phyloP scores from a whole-genome alignment of 164 flowering plant species.

The Kingdonia uniflora region DNA sequence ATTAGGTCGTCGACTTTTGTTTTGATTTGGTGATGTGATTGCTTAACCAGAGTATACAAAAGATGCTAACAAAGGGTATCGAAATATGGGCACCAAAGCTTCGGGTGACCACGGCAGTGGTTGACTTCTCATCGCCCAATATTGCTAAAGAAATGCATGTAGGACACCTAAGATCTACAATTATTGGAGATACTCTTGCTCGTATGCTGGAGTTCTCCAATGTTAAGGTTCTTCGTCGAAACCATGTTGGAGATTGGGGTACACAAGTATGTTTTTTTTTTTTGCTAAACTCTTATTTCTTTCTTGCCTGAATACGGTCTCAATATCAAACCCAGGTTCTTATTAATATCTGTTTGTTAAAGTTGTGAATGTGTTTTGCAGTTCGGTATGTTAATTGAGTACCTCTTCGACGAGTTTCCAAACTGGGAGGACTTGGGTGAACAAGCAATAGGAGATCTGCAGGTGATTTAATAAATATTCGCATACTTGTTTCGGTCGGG shows the following conservation, averaged over 20 bases:
- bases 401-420: constrained; percentile 69
- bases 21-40: neutral
- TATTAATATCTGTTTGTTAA: neutral
- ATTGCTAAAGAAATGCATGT: constrained; percentile 99
- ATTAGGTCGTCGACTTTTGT: neutral
- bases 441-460: constrained; percentile 58
- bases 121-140: constrained; percentile 96
- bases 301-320: neutral
- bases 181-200: constrained; percentile 88
- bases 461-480: constrained; percentile 31
- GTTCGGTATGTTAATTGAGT: constrained; percentile 98
- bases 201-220: constrained; percentile 91
- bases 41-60: constrained; percentile 60
- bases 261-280: constrained; percentile 60
- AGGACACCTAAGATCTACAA: constrained; percentile 92
- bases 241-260: constrained; percentile 99
- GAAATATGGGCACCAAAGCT: constrained; percentile 81
- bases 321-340: neutral
- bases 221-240: constrained; percentile 83
- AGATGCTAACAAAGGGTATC: constrained; percentile 72
- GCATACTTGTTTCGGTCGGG: too few species aligned
- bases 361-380: constrained; percentile 22
- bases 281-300: neutral
- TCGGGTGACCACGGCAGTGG: constrained; percentile 55
- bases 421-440: constrained; percentile 56